Evolutionary conservation across 2,329 filamentous ascomycete genomes (phyloP), one percentile per base, ranked within the genome.

Genomic region (Colletotrichum eremochloae): DNA sequence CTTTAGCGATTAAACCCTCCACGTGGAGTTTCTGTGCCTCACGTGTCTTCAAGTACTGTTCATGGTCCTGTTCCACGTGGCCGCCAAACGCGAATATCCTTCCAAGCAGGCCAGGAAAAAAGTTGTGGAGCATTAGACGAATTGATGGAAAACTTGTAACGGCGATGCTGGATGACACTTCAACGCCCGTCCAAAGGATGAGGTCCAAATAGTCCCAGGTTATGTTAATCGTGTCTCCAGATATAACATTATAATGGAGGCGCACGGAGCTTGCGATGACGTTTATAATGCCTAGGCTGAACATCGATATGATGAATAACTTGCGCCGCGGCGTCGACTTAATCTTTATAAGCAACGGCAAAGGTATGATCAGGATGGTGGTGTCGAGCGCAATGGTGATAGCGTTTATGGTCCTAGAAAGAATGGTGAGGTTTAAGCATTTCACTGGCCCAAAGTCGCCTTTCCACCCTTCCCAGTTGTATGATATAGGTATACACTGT

Each of bases 301-400:
- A 81, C 78, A 88, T 84, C n/a, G 82, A 62, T 3, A 78, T 77
- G 5, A 87, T 79, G 48, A 82, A 81, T 1, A 83, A 50, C 75
- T 85, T 87, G 74, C 84, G 84, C 48, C 82, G 80, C n/a, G 77
- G 77, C 40, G 79, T 79, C 29, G 85, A 73, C 9, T 81, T 78
- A 11, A 86, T 78, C 2, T 80, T 76, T 5, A 79, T 68, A 6
- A 87, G 67, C 40, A 81, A 81, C 5, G 83, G 82, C n/a, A 87
- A 75, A 0, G 86, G 81, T 2, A 87, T 75, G 3, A 78, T 58
- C 60, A 87, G 79, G 7, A 88, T 80, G 71, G 80, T 80, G 33
- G 83, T 67, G 72, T 87, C 86, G 33, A 85, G 80, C 4, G 78
- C 78, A 18, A 86, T 85, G 69, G 86, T 85, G 57, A 87, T n/a